A percentile compares a stretch with the other conserved stretches of the same genome.
Conservation (phyloP, 78 protist species). For the Chrysochromulina parva region DNA sequence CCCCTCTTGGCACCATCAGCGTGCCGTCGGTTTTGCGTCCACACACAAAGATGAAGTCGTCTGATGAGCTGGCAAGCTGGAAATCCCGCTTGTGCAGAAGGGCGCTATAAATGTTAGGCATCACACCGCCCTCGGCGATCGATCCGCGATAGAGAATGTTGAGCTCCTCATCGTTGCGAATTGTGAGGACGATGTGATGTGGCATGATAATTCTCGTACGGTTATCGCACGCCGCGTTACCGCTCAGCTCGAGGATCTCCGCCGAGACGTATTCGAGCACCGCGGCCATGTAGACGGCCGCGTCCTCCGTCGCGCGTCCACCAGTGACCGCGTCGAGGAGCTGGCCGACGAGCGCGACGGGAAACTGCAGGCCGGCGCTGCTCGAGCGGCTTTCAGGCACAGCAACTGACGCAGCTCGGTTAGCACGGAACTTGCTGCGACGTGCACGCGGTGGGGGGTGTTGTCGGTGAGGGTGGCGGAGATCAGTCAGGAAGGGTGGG, state of each 20-base stretch:
- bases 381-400: too few species aligned
- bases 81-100: too few species aligned
- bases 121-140: background rate
- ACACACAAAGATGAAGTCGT: too few species aligned
- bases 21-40: too few species aligned
- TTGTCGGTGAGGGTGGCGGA: too few species aligned
- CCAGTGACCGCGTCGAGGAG: conserved; percentile 2
- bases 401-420: too few species aligned
- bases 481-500: too few species aligned
- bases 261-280: conserved; percentile 63
- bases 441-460: too few species aligned
- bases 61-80: too few species aligned
- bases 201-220: conserved; percentile 55
- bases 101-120: background rate
- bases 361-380: conserved; percentile 61
- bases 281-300: conserved; percentile 63
- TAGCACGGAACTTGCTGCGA: too few species aligned
- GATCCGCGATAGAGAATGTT: background rate
- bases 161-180: conserved; percentile 11
- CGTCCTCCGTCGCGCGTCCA: conserved; percentile 52
- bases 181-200: background rate
- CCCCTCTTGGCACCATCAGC: too few species aligned
- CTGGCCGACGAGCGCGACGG: conserved; percentile 51
- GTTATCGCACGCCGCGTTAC: conserved; percentile 74
- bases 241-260: conserved; percentile 61